These are phyloP conservation scores for Hymenochaete sp. DNA, from an alignment of 1,284 basidiomycete genomes.

Conservation along the genomic window DNA sequence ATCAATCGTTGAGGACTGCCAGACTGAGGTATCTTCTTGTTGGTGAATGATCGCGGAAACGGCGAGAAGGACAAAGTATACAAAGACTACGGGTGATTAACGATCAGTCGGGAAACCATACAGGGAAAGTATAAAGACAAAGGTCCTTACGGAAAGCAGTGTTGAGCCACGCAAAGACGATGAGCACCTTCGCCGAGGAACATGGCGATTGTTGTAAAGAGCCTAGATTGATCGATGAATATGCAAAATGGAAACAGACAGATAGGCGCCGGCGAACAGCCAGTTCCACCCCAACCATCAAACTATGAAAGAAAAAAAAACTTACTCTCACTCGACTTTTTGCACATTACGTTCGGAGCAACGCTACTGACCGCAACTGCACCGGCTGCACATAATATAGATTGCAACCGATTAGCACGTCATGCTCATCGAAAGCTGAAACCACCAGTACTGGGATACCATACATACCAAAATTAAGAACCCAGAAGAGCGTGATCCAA, in stretches of 20 bases:
- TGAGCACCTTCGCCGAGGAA: slow-evolving; percentile 45
- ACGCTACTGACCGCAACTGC: slow-evolving; percentile 38
- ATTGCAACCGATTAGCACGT: neutral
- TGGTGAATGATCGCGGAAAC: slow-evolving; percentile 29
- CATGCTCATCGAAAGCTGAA: neutral
- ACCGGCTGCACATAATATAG: slow-evolving; percentile 34
- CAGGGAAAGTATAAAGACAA: neutral
- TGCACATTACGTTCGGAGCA: slow-evolving; percentile 30
- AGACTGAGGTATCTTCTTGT: slow-evolving; percentile 38
- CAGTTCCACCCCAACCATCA: slow-evolving; percentile 16
- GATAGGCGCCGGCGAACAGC: slow-evolving; percentile 12
- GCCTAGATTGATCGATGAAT: slow-evolving; percentile 4
- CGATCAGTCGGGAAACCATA: neutral
- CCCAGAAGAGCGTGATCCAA: slow-evolving; percentile 52
- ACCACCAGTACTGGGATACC: neutral
- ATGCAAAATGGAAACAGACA: slow-evolving; percentile 6
- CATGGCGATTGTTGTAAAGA: slow-evolving; percentile 30
- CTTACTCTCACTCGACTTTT: slow-evolving; percentile 19
- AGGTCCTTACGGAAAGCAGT: slow-evolving; percentile 42
- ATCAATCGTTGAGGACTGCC: slow-evolving; percentile 42
- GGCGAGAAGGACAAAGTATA: slow-evolving; percentile 35
- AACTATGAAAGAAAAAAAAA: slow-evolving; percentile 1
- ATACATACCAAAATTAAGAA: slow-evolving; percentile 48
- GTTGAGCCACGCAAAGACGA: slow-evolving; percentile 59
- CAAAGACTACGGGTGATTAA: slow-evolving; percentile 7